Conservation (phyloP, 257 asterid species). For the Gentiana macrophylla region DNA sequence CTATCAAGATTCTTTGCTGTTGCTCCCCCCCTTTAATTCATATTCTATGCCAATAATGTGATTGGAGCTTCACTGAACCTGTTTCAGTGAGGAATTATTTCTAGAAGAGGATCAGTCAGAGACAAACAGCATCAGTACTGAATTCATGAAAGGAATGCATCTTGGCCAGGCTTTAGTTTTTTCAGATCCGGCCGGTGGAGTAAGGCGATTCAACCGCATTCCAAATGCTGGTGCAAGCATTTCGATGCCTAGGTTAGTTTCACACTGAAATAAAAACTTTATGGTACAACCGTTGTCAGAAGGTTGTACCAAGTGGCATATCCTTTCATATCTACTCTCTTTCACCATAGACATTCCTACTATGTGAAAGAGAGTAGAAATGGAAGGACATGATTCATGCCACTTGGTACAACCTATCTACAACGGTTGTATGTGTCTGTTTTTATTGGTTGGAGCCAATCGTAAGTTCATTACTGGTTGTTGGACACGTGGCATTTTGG, state of each 20-base stretch:
- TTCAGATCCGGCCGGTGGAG: slow-evolving; percentile 40
- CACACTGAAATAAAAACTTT: background rate
- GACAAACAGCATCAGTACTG: slow-evolving; percentile 44
- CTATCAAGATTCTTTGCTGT: background rate
- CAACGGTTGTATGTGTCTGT: too few relatives aligned
- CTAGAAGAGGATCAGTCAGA: slow-evolving; percentile 88
- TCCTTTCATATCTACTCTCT: too few relatives aligned
- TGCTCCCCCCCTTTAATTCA: background rate
- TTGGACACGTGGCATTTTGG: too few relatives aligned
- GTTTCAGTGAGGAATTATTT: slow-evolving; percentile 80
- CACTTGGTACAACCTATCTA: too few relatives aligned
- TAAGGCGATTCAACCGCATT: slow-evolving; percentile 39
- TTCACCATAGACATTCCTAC: too few relatives aligned
- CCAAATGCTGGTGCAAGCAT: slow-evolving; percentile 30
- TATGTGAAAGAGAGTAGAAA: too few relatives aligned
- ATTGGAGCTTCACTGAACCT: background rate
- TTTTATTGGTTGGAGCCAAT: too few relatives aligned
- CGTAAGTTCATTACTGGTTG: too few relatives aligned
- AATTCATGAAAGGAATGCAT: slow-evolving; percentile 57
- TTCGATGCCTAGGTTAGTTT: slow-evolving; percentile 48
- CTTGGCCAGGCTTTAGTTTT: slow-evolving; percentile 42
- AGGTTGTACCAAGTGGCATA: too few relatives aligned
- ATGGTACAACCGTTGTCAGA: too few relatives aligned
- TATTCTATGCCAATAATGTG: background rate
- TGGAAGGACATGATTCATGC: too few relatives aligned